phyloP scores from a whole-genome alignment of 441 rosid genomes.

The Syzygium malaccense region DNA sequence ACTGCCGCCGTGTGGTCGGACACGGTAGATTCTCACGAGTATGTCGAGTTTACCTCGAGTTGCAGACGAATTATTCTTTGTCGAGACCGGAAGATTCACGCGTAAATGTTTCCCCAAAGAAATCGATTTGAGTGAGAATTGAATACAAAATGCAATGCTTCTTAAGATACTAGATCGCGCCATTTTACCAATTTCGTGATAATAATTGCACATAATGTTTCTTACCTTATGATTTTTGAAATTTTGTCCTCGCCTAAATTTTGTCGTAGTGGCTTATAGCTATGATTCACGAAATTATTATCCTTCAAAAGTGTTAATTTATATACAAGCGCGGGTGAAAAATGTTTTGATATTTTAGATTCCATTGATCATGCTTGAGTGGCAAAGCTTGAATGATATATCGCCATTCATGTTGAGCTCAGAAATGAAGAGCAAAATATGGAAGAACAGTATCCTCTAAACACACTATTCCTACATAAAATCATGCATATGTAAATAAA shows the following conservation, averaged over 20 bases:
- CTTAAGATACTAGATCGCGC: neutral
- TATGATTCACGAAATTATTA: neutral
- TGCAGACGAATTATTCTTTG: neutral
- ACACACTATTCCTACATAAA: neutral
- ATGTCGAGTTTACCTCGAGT: accelerated
- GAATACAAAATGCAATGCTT: neutral
- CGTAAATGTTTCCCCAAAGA: neutral
- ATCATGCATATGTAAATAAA: neutral
- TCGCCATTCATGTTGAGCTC: neutral
- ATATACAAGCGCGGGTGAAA: neutral
- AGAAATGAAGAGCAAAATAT: neutral
- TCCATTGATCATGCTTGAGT: neutral
- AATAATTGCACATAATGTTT: neutral
- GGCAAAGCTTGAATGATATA: neutral
- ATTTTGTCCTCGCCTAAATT: neutral
- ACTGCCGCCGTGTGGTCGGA: neutral
- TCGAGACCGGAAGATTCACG: neutral
- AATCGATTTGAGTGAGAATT: neutral
- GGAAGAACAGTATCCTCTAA: neutral
- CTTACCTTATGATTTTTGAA: neutral
- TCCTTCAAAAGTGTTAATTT: neutral
- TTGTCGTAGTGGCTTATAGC: accelerated
- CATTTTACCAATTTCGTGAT: neutral
- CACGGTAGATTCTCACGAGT: neutral
- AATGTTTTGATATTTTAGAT: neutral